These are phyloP conservation scores for Lipomyces sp. DNA, from an alignment of 805 yeast genomes.

Conservation along the genomic window DNA sequence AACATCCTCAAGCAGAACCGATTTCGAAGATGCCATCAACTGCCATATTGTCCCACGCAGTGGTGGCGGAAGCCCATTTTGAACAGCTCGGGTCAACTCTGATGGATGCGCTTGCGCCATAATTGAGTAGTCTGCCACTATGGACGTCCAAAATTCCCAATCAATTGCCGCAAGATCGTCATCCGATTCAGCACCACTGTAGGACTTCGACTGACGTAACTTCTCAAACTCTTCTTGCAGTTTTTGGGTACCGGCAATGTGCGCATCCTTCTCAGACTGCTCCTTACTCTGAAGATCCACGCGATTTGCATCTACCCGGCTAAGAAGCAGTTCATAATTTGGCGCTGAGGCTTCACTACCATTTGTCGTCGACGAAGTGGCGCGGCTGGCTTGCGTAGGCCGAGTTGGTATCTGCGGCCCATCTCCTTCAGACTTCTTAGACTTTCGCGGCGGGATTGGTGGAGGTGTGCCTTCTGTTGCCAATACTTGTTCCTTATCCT, in stretches of 20 bases:
- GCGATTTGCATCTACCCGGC: conserved; percentile 62
- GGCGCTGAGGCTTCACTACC: conserved; percentile 11
- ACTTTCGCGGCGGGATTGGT: conserved; percentile 15
- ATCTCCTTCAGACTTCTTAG: conserved; percentile 6
- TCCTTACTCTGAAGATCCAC: conserved; percentile 57
- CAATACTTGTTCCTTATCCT: conserved; percentile 1
- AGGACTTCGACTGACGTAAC: conserved; percentile 29
- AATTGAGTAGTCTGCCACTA: conserved; percentile 74
- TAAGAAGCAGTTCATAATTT: conserved; percentile 60
- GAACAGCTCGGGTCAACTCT: conserved; percentile 63
- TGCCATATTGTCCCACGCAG: conserved; percentile 94
- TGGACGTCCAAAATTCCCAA: conserved; percentile 74
- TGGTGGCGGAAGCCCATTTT: conserved; percentile 81
- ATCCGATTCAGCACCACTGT: conserved; percentile 39
- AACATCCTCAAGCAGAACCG: conserved; percentile 61
- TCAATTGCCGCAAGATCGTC: conserved; percentile 47
- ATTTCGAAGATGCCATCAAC: conserved; percentile 77
- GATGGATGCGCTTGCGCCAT: conserved; percentile 68
- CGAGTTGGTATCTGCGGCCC: conserved; percentile 36
- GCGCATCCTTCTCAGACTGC: conserved; percentile 57
- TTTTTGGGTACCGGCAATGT: conserved; percentile 51
- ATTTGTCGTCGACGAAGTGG: conserved; percentile 13
- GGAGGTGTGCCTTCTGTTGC: conserved; percentile 9
- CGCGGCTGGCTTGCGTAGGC: conserved; percentile 46
- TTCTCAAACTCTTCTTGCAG: conserved; percentile 46